Conservation (phyloP, 2,329 filamentous ascomycete genomes). For the Fusarium keratoplasticum region DNA sequence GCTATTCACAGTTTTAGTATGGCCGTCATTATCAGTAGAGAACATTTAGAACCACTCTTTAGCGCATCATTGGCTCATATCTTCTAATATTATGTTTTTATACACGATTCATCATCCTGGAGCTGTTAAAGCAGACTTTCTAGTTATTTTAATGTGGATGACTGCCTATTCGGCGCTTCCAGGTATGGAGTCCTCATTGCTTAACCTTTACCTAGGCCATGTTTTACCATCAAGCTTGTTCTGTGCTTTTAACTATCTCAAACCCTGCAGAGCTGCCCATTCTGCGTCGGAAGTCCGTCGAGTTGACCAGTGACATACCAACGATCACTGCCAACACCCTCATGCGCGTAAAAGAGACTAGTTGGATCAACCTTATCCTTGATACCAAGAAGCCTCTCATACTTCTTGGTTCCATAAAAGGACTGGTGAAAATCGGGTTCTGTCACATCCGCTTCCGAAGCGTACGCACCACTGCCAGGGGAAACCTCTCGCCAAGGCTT, state of each 20-base stretch:
- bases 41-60: too few relatives aligned
- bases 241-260: background rate
- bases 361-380: conserved; percentile 35
- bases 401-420: conserved; percentile 34
- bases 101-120: too few relatives aligned
- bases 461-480: conserved; percentile 33
- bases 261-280: conserved; percentile 33
- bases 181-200: too few relatives aligned
- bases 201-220: too few relatives aligned
- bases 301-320: conserved; percentile 38
- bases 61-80: too few relatives aligned
- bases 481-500: conserved; percentile 39
- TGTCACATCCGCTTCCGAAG: conserved; percentile 35
- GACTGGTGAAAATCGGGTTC: conserved; percentile 41
- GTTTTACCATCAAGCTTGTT: background rate
- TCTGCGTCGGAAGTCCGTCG: conserved; percentile 38
- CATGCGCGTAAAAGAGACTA: conserved; percentile 34
- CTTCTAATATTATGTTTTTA: too few relatives aligned
- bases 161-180: too few relatives aligned
- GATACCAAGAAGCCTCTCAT: conserved; percentile 29
- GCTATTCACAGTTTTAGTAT: too few relatives aligned
- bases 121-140: too few relatives aligned
- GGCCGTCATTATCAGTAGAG: too few relatives aligned
- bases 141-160: too few relatives aligned
- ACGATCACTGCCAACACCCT: conserved; percentile 35